Evolutionary conservation across 2,329 filamentous ascomycete genomes (phyloP).

Genomic region (Pseudocercospora fuligena): DNA sequence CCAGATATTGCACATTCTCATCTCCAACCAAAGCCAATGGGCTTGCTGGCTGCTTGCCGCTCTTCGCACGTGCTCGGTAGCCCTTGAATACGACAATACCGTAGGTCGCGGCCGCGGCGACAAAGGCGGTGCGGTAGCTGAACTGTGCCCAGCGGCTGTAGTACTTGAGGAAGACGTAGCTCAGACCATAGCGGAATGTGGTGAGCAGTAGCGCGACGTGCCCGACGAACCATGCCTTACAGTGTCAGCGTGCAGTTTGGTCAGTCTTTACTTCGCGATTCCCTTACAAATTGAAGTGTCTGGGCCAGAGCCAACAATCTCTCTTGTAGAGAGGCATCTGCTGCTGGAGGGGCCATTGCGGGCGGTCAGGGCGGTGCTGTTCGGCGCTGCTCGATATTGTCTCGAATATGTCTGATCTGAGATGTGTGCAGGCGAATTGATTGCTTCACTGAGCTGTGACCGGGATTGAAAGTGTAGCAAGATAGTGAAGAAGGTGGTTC

Average conservation of each 20-base stretch:
- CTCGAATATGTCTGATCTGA: neutral
- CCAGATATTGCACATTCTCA: slow-evolving; percentile 96
- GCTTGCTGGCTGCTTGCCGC: slow-evolving; percentile 66
- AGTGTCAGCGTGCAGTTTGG: neutral
- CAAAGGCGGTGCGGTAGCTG: slow-evolving; percentile 87
- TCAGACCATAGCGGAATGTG: slow-evolving; percentile 80
- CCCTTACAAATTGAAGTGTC: slow-evolving; percentile 79
- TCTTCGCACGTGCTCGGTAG: slow-evolving; percentile 81
- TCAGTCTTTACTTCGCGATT: neutral
- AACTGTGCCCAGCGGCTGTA: slow-evolving; percentile 76
- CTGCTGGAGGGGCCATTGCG: slow-evolving; percentile 28
- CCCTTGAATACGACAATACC: slow-evolving; percentile 99
- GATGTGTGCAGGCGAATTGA: neutral
- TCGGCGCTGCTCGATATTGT: neutral
- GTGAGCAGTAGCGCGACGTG: slow-evolving; percentile 85
- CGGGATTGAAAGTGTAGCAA: neutral
- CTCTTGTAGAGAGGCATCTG: slow-evolving; percentile 31
- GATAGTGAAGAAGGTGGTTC: too few relatives aligned
- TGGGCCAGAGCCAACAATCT: slow-evolving; percentile 63
- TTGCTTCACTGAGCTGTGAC: neutral
- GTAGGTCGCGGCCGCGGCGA: slow-evolving; percentile 89
- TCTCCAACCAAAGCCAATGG: slow-evolving; percentile 73
- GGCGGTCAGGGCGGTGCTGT: neutral
- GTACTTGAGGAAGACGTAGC: slow-evolving; percentile 88
- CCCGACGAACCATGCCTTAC: slow-evolving; percentile 60